Base-by-base conservation (phyloP, 2,329 filamentous ascomycete species). In the Periconia digitata region DNA sequence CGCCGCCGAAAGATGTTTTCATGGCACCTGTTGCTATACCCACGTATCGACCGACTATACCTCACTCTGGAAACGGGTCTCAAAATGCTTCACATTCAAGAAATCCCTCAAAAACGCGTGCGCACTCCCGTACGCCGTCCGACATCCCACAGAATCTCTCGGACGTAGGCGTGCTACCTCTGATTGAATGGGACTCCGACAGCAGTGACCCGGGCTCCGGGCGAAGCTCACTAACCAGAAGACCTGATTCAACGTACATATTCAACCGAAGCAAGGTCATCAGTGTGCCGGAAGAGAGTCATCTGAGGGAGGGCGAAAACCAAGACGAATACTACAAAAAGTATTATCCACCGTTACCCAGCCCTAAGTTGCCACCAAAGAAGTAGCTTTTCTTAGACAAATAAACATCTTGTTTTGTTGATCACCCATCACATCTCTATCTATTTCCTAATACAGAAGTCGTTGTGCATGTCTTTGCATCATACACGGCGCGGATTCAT, bases 201-300 rank as follows among this genome's bases (percentile, higher is more conserved):
- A 59, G 54, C 44, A 58, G 47, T 22, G 54, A 58, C 10, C 34
- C 23, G n/a, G 44, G 44, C 13, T 55, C 53, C 8, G 50, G 48
- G 3, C 38, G 50, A 10, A 52, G 43, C 18, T 52, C 43, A n/a
- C 49, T 54, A 3, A 47, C 51, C 1, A 44, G 64, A 34, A 46
- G 55, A 10, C 59, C 57, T 0, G 55, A 54, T 4, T 60, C 60
- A 8, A 56, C 60, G 8, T 66, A 66, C 42, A 43, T 65, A 0
- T 65, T 66, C 23, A 58, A 58, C 13, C 46, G 64, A 29, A 56
- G 58, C 17, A 62, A 64, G 20, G 63, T 67, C 5, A 63, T 66
- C 2, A 60, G 55, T 6, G 59, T 65, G 20, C 56, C 59, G 2
- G 62, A 63, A 27, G 63, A 55, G 16, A 51, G 50, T 13, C 47